Conservation (phyloP, 441 rosid genomes). For the Pelargonium australe region DNA sequence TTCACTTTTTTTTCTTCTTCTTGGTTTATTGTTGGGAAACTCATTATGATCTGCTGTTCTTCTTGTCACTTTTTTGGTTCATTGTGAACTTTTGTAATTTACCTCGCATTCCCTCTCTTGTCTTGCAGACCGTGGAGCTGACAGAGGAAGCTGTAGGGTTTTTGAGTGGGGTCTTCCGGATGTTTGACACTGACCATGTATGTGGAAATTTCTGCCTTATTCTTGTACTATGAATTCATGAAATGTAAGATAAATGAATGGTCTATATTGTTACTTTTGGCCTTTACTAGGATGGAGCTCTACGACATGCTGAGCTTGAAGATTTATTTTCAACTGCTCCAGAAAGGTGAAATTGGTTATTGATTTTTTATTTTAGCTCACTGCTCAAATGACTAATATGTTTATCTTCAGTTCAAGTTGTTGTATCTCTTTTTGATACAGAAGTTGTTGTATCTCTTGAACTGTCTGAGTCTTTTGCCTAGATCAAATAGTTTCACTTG, state of each 20-base stretch:
- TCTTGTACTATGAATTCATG: not conserved
- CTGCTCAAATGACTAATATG: not conserved
- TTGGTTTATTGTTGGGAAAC: not conserved
- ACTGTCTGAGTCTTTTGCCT: not conserved
- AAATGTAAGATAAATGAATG: not conserved
- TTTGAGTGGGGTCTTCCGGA: conserved; percentile 46
- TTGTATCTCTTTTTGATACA: not conserved
- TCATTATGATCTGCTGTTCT: not conserved
- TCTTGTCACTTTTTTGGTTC: not conserved
- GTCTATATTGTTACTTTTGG: conserved; percentile 20
- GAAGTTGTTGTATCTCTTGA: too few relatives aligned
- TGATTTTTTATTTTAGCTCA: not conserved
- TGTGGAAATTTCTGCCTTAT: conserved; percentile 20
- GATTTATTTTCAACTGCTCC: conserved; percentile 64
- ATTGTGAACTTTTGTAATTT: conserved; percentile 1
- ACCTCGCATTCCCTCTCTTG: conserved; percentile 11
- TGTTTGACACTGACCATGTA: conserved; percentile 61
- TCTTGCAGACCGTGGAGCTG: conserved; percentile 60
- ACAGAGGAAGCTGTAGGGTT: conserved; percentile 43
- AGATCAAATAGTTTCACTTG: not conserved
- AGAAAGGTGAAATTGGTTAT: conserved; percentile 39
- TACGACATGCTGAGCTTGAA: conserved; percentile 46
- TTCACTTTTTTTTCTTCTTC: conserved; percentile 3
- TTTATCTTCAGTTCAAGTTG: not conserved
- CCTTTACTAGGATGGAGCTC: conserved; percentile 52